Evolutionary conservation across 192 early-diverging fungal species (phyloP), one percentile per base, ranked within the genome.

Genomic region (Haplosporangium gracile): DNA sequence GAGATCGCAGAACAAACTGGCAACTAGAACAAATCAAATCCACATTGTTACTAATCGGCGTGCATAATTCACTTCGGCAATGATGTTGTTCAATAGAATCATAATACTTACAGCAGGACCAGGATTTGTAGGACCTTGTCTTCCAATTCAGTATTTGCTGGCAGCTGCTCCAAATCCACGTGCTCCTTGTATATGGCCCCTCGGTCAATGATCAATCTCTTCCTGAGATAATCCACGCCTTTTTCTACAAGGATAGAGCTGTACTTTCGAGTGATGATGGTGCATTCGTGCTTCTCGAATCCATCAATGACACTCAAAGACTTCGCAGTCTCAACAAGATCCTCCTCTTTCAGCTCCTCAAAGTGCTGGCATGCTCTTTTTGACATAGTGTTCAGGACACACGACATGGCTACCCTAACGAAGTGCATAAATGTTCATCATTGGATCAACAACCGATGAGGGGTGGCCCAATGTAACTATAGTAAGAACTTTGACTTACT

Each of bases 351-450:
- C 57, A 47, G 43, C 40, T 51, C 40, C 60, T 74, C 79, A 74
- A 69, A 70, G 79, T 80, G 72, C 43, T 74, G 55, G 47, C 79
- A 80, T 34, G 72, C 79, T 69, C 79, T 47, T 57, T 69, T 51
- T n/a, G 79, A 80, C 72, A 80, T 80, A 26, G 72, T 74, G 53
- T 80, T 80, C 22, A 80, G 34, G 72, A 63, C 40, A 68, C 72
- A 74, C 24, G 79, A 80, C 79, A 80, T 80, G 45, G 70, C 72
- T 0, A 79, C 78, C 55, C 78, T 79, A 79, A 73, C 51, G 77
- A 71, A 42, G 57, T 40, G 57, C 34, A 40, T 77, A 42, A 42
- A 69, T 77, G 42, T 70, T 77, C 74, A 70, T 69, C 68, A 47
- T 69, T 77, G 70, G 29, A 77, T 77, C 40, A 65, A 69, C 68